These are phyloP conservation scores for Eucalyptus polybractea DNA, from an alignment of 345 rosid species.

Conservation along the genomic window DNA sequence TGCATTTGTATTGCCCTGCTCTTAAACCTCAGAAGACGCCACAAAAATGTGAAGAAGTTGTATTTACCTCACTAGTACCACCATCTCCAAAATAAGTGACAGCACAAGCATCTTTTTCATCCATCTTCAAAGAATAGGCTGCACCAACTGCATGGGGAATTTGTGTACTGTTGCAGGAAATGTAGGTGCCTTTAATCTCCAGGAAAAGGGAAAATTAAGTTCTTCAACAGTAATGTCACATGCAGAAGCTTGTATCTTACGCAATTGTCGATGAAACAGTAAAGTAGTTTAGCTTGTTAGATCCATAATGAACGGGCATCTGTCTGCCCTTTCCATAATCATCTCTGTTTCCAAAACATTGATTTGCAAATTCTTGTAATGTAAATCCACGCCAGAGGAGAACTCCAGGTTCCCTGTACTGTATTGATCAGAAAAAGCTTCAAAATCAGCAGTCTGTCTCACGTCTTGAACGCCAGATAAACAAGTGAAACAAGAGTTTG, in stretches of 20 bases:
- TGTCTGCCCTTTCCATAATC: slow-evolving; percentile 55
- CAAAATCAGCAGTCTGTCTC: neutral
- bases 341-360: slow-evolving; percentile 27
- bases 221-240: neutral
- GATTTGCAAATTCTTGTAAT: slow-evolving; percentile 40
- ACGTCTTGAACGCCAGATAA: neutral
- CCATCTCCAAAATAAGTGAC: slow-evolving; percentile 79
- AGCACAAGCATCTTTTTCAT: slow-evolving; percentile 52
- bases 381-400: slow-evolving; percentile 48
- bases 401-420: slow-evolving; percentile 70
- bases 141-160: slow-evolving; percentile 84
- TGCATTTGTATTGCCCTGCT: neutral
- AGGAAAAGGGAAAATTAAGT: neutral
- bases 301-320: slow-evolving; percentile 55
- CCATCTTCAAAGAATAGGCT: slow-evolving; percentile 89
- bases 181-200: neutral
- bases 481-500: neutral
- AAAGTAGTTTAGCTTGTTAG: slow-evolving; percentile 33
- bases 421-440: slow-evolving; percentile 6
- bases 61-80: slow-evolving; percentile 64
- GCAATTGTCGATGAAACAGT: slow-evolving; percentile 52
- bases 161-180: slow-evolving; percentile 38
- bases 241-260: slow-evolving; percentile 12
- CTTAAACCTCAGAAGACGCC: neutral
- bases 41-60: neutral